Conservation (phyloP, 192 early-diverging fungal genomes). For the Backusella psychrophila region DNA sequence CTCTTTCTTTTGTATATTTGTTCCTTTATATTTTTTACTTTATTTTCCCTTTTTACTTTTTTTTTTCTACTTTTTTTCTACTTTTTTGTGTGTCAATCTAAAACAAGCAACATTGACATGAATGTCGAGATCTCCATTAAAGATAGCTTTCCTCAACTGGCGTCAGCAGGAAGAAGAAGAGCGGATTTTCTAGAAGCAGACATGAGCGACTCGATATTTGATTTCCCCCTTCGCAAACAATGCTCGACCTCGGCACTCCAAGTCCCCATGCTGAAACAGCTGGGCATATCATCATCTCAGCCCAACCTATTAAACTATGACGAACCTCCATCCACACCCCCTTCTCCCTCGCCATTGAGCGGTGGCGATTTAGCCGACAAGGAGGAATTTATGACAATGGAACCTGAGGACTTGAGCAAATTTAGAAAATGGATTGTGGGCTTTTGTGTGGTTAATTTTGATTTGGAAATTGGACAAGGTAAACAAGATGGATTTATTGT, state of each 20-base stretch:
- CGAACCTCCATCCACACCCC: not conserved
- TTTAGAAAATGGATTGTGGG: conserved; percentile 69
- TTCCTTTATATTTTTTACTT: not conserved
- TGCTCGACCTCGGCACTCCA: conserved; percentile 5
- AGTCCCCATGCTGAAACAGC: not conserved
- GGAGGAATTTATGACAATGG: not conserved
- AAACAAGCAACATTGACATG: not conserved
- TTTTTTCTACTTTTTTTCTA: not conserved
- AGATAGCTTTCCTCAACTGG: not conserved
- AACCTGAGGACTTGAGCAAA: conserved; percentile 36
- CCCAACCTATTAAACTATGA: not conserved
- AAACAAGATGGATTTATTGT: conserved; percentile 8
- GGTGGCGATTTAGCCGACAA: conserved; percentile 25
- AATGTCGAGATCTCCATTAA: conserved; percentile 3
- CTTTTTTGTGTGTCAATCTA: not conserved
- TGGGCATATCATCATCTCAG: not conserved
- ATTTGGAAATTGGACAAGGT: conserved; percentile 79
- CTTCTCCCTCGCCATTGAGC: not conserved
- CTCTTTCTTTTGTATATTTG: not conserved
- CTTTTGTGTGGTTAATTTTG: conserved; percentile 79
- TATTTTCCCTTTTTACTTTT: not conserved
- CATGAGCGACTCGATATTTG: conserved; percentile 12
- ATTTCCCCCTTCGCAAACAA: conserved; percentile 13
- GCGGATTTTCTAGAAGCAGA: conserved; percentile 9
- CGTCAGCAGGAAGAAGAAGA: not conserved